Evolutionary conservation across 2,329 filamentous ascomycete species (phyloP).

Genomic region (Fusarium irregulare): DNA sequence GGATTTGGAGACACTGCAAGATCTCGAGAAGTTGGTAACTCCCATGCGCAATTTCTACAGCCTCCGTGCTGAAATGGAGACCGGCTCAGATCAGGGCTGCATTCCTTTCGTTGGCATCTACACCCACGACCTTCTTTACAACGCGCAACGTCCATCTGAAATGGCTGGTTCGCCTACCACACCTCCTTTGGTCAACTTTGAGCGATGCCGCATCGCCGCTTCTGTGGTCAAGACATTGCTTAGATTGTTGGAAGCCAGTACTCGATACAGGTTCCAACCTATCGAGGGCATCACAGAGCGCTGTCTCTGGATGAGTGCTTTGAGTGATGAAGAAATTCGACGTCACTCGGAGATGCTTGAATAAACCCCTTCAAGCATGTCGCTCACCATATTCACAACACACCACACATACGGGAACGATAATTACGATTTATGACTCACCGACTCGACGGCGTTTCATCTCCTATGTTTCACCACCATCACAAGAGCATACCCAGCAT

Average conservation of each 20-base stretch:
- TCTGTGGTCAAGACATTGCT: conserved; percentile 83
- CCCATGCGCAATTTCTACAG: conserved; percentile 82
- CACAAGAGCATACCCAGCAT: conserved; percentile 37
- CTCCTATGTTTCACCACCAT: conserved; percentile 33
- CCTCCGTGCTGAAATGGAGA: conserved; percentile 83
- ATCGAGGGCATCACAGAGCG: conserved; percentile 82
- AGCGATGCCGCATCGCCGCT: conserved; percentile 80
- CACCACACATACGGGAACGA: conserved; percentile 20
- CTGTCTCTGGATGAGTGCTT: conserved; percentile 85
- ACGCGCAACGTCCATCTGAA: conserved; percentile 80
- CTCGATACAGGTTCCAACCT: conserved; percentile 77
- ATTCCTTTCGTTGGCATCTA: conserved; percentile 88
- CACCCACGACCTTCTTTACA: conserved; percentile 85
- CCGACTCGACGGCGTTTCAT: conserved; percentile 36
- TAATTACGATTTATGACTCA: conserved; percentile 39
- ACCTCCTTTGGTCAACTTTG: conserved; percentile 83
- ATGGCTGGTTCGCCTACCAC: conserved; percentile 74
- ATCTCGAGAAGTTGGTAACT: conserved; percentile 79
- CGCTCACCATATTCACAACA: not conserved
- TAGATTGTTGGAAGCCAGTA: conserved; percentile 81
- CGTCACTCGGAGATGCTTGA: conserved; percentile 63
- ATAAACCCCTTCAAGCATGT: conserved; percentile 26
- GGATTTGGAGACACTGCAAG: conserved; percentile 73
- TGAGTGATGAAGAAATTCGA: conserved; percentile 80
- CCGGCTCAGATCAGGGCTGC: conserved; percentile 73